These are phyloP conservation scores for Acanthamoeba rhysodes DNA, from an alignment of 208 protist species.

Conservation along the genomic window DNA sequence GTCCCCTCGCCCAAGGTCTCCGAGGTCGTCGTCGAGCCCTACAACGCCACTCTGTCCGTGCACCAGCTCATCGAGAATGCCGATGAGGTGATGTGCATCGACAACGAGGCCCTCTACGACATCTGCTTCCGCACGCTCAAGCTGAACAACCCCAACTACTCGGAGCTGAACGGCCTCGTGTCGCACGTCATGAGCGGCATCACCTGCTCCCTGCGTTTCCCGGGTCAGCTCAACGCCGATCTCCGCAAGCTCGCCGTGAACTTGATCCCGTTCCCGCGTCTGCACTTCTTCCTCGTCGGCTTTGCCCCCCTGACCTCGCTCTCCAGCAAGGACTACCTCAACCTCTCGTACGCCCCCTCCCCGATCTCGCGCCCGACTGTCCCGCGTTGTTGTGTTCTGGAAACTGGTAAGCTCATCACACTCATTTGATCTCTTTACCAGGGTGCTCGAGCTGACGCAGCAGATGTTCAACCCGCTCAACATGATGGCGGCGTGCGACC, in stretches of 20 bases:
- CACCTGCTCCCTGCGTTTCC: constrained; percentile 98
- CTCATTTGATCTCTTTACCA: constrained; percentile 88
- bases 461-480: constrained; percentile 99
- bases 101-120: constrained; percentile 99
- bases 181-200: constrained; percentile 96
- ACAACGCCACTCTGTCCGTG: constrained; percentile 98
- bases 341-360: constrained; percentile 1
- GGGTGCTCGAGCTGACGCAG: constrained; percentile 96
- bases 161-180: constrained; percentile 98
- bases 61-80: constrained; percentile 98
- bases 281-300: constrained; percentile 99
- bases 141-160: constrained; percentile 97
- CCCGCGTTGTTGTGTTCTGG: not conserved
- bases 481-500: constrained; percentile 98
- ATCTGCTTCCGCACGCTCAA: constrained; percentile 99
- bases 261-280: constrained; percentile 98
- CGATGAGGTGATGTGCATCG: constrained; percentile 98
- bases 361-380: not conserved
- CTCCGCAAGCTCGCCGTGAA: constrained; percentile 98
- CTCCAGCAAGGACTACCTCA: constrained; percentile 28
- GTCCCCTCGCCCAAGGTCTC: constrained; percentile 99
- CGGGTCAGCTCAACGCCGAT: constrained; percentile 97
- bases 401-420: too few relatives aligned
- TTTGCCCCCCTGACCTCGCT: constrained; percentile 96
- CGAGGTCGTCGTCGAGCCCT: constrained; percentile 98